Evolutionary conservation across 2,329 filamentous ascomycete species (phyloP).

Genomic region (Diaporthe ilicicola): DNA sequence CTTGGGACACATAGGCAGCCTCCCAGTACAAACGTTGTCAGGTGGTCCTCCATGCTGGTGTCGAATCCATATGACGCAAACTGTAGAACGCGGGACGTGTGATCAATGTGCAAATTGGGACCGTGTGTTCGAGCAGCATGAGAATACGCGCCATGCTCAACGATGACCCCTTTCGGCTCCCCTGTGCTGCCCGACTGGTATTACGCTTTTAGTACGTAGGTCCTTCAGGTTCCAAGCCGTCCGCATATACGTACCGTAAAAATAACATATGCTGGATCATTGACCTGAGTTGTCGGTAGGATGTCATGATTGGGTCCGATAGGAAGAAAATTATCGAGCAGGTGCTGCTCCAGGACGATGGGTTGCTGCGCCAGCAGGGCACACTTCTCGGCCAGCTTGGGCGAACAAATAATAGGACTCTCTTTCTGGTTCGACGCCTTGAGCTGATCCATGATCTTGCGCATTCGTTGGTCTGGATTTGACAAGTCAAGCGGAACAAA

Average conservation of each 20-base stretch:
- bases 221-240: neutral
- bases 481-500: slow-evolving; percentile 46
- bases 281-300: neutral
- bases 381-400: neutral
- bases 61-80: slow-evolving; percentile 46
- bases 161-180: slow-evolving; percentile 60
- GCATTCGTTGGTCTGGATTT: neutral
- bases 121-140: slow-evolving; percentile 30
- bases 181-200: slow-evolving; percentile 61
- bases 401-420: neutral
- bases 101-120: slow-evolving; percentile 34
- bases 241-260: slow-evolving; percentile 49
- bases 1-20: slow-evolving; percentile 47
- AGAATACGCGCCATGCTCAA: slow-evolving; percentile 36
- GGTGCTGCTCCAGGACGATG: neutral
- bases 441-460: neutral
- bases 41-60: slow-evolving; percentile 38
- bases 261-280: slow-evolving; percentile 43
- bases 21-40: slow-evolving; percentile 36
- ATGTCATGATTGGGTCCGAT: neutral
- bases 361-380: neutral
- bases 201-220: neutral
- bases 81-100: slow-evolving; percentile 42
- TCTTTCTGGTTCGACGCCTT: neutral
- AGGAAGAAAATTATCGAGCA: neutral